A percentile compares a stretch with the other conserved stretches of the same genome.
phyloP scores from a whole-genome alignment of 495 filamentous ascomycete species.

The Penicillium canescens region DNA sequence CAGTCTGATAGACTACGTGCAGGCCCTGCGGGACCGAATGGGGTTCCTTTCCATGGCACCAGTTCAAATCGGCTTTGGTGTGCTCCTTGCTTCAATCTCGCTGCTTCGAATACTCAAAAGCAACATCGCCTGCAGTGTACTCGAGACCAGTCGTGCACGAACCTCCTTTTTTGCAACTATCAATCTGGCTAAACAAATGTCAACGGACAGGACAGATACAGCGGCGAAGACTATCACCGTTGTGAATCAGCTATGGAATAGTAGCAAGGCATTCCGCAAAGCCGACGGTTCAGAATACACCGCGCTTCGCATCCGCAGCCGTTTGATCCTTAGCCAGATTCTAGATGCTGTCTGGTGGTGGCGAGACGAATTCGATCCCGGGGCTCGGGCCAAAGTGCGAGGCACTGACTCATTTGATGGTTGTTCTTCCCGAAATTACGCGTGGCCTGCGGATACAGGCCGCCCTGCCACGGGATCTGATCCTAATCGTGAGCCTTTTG shows the following conservation, averaged over 20 bases:
- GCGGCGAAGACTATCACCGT: constrained; percentile 33
- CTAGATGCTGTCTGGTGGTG: constrained; percentile 54
- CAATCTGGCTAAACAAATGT: constrained; percentile 39
- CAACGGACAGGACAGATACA: constrained; percentile 38
- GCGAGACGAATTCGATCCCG: constrained; percentile 46
- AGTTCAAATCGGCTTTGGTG: constrained; percentile 28
- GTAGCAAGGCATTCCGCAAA: constrained; percentile 44
- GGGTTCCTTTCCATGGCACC: constrained; percentile 28
- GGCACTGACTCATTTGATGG: constrained; percentile 17
- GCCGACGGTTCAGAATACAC: constrained; percentile 40
- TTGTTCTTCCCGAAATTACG: constrained; percentile 10
- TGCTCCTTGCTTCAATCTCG: constrained; percentile 35
- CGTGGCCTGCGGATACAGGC: constrained; percentile 4
- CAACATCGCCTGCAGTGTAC: constrained; percentile 13
- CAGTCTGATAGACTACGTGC: constrained; percentile 33
- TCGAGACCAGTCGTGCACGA: constrained; percentile 37
- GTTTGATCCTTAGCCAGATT: constrained; percentile 41
- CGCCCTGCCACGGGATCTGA: constrained; percentile 14
- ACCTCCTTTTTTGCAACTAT: constrained; percentile 36
- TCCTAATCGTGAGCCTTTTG: constrained; percentile 11
- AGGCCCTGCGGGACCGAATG: constrained; percentile 22
- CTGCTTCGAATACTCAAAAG: constrained; percentile 46
- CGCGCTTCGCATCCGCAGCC: constrained; percentile 42
- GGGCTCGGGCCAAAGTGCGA: constrained; percentile 15
- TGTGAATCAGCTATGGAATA: constrained; percentile 46